phyloP scores from a whole-genome alignment of 1,284 basidiomycete species.

The Ganoderma lucidum region DNA sequence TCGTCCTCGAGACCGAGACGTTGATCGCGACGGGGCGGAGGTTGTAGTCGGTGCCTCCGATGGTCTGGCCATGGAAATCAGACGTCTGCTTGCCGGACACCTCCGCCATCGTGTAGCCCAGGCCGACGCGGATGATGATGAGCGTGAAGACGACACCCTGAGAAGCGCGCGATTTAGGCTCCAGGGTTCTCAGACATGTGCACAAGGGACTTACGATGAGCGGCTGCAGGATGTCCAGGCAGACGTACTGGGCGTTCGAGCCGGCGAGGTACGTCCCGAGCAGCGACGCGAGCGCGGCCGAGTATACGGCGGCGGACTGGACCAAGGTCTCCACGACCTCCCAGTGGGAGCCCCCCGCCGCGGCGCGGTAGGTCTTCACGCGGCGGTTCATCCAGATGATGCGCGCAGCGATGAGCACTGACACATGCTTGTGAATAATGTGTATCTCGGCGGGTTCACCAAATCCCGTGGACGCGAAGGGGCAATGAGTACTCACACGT shows the following conservation, averaged over 20 bases:
- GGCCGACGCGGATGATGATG: slow-evolving; percentile 30
- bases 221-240: slow-evolving; percentile 25
- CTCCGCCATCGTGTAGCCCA: slow-evolving; percentile 26
- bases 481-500: slow-evolving; percentile 21
- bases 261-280: slow-evolving; percentile 25
- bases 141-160: slow-evolving; percentile 31
- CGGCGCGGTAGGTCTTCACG: slow-evolving; percentile 19
- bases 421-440: slow-evolving; percentile 2
- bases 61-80: slow-evolving; percentile 13
- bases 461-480: neutral
- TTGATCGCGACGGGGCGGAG: slow-evolving; percentile 25
- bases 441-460: neutral
- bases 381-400: slow-evolving; percentile 30
- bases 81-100: slow-evolving; percentile 11
- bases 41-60: slow-evolving; percentile 20
- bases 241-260: slow-evolving; percentile 27
- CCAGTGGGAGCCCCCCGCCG: slow-evolving; percentile 10
- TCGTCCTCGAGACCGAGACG: slow-evolving; percentile 19
- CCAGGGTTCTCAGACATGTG: neutral
- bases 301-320: slow-evolving; percentile 31
- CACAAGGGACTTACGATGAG: slow-evolving; percentile 23
- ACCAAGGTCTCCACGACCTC: slow-evolving; percentile 27
- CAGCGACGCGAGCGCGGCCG: slow-evolving; percentile 23
- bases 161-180: neutral
- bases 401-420: slow-evolving; percentile 31